Evolutionary conservation across 768 basidiomycete genomes (phyloP).

Genomic region (Erythrobasidium yunnanense): DNA sequence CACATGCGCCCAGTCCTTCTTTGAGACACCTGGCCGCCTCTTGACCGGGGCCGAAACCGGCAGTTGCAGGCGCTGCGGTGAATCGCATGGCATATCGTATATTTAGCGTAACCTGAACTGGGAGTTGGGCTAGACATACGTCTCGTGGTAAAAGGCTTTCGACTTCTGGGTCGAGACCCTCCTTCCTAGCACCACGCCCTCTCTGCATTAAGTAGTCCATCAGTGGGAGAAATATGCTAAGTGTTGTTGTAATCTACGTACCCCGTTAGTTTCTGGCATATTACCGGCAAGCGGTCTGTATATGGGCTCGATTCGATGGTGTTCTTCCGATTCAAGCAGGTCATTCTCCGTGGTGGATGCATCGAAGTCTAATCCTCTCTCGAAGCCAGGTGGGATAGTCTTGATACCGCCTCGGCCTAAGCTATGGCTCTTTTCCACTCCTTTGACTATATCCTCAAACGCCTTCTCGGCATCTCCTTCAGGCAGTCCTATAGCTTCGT

Average conservation of each 20-base stretch:
- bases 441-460: constrained; percentile 25
- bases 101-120: no score
- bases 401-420: constrained; percentile 44
- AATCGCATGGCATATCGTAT: no score
- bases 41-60: constrained; percentile 38
- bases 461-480: constrained; percentile 43
- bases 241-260: not conserved
- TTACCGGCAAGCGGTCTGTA: constrained; percentile 35
- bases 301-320: constrained; percentile 35
- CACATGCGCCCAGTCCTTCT: constrained; percentile 96
- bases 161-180: constrained; percentile 48
- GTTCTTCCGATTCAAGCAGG: constrained; percentile 39
- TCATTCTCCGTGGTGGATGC: constrained; percentile 39
- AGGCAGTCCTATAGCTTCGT: constrained; percentile 44
- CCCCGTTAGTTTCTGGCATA: constrained; percentile 19
- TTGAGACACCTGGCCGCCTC: constrained; percentile 51
- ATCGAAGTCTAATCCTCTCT: constrained; percentile 60
- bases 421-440: constrained; percentile 39
- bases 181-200: no score
- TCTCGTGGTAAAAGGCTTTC: constrained; percentile 62
- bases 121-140: constrained; percentile 37
- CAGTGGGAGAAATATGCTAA: no score
- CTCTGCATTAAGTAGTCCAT: no score
- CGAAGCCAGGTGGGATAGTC: constrained; percentile 70
- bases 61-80: constrained; percentile 21